A percentile compares a stretch with the other conserved stretches of the same genome.
Evolutionary conservation across 768 basidiomycete species (phyloP).

Genomic region (Suillus ampliporus): DNA sequence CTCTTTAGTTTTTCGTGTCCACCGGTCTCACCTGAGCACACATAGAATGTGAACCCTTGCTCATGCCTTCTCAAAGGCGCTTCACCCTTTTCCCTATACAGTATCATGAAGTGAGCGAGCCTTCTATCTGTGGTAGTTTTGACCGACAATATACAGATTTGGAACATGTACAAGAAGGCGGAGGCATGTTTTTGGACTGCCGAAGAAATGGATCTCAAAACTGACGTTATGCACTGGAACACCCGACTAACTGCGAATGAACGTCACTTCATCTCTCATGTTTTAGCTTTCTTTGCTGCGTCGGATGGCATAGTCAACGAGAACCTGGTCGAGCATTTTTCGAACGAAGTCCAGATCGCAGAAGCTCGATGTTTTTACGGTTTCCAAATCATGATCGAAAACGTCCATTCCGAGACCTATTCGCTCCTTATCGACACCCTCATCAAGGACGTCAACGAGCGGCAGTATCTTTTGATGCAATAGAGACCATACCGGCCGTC

Average conservation of each 20-base stretch:
- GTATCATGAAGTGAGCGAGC: constrained; percentile 76
- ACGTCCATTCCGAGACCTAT: constrained; percentile 96
- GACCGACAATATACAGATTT: constrained; percentile 61
- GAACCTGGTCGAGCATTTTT: constrained; percentile 93
- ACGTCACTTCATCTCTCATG: constrained; percentile 88
- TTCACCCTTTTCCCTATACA: constrained; percentile 93
- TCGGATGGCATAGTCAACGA: constrained; percentile 97
- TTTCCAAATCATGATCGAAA: constrained; percentile 99
- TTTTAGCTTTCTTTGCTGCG: constrained; percentile 96
- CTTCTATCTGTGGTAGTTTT: background rate
- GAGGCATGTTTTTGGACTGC: constrained; percentile 95
- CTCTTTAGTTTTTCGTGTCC: too few species aligned
- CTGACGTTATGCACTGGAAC: constrained; percentile 87
- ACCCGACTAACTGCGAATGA: constrained; percentile 80
- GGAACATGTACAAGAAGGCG: constrained; percentile 95
- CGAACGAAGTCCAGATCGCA: constrained; percentile 87
- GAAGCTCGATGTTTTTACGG: constrained; percentile 98
- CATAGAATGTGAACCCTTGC: constrained; percentile 61
- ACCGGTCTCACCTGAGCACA: background rate
- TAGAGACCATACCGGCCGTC: constrained; percentile 93
- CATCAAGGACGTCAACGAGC: constrained; percentile 79
- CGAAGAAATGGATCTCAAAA: constrained; percentile 89
- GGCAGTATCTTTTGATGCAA: constrained; percentile 85
- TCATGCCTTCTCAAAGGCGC: constrained; percentile 72
- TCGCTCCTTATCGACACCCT: constrained; percentile 95